phyloP scores from a whole-genome alignment of 106 monocot species.

The Dendrobium huoshanense region DNA sequence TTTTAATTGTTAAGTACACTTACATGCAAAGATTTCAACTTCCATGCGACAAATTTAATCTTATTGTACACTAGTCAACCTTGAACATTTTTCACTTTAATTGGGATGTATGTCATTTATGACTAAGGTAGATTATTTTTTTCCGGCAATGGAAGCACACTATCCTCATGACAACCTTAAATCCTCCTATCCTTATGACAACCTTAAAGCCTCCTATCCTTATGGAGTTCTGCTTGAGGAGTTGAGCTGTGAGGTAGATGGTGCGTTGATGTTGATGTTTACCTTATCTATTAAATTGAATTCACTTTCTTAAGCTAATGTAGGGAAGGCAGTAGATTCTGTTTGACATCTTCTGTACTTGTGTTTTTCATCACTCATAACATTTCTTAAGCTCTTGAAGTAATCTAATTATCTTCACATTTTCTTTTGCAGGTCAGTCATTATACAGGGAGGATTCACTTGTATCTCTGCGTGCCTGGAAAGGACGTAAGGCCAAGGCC shows the following conservation, averaged over 20 bases:
- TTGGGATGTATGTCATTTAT: neutral
- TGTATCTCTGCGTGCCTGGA: slow-evolving; percentile 63
- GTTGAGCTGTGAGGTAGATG: neutral
- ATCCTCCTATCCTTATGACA: neutral
- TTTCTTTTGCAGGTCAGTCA: slow-evolving; percentile 62
- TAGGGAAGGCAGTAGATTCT: neutral
- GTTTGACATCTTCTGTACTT: neutral
- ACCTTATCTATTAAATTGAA: neutral
- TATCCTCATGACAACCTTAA: neutral
- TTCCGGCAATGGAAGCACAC: neutral
- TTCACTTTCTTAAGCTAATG: neutral
- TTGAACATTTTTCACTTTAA: neutral
- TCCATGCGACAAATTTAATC: too few relatives aligned
- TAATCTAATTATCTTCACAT: neutral
- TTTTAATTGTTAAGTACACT: too few relatives aligned
- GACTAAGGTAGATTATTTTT: neutral
- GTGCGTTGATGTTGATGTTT: neutral
- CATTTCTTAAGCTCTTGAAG: neutral
- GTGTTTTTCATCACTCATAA: neutral
- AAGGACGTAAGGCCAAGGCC: slow-evolving; percentile 72
- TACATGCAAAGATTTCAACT: too few relatives aligned
- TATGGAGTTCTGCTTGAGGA: neutral
- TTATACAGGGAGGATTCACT: slow-evolving; percentile 80
- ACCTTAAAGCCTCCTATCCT: neutral
- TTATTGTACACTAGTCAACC: neutral